Percentiles rank a stretch among this genome's conserved stretches.
Evolutionary conservation across 73 alveolate species (phyloP).

Genomic region (Effrenium voratum): DNA sequence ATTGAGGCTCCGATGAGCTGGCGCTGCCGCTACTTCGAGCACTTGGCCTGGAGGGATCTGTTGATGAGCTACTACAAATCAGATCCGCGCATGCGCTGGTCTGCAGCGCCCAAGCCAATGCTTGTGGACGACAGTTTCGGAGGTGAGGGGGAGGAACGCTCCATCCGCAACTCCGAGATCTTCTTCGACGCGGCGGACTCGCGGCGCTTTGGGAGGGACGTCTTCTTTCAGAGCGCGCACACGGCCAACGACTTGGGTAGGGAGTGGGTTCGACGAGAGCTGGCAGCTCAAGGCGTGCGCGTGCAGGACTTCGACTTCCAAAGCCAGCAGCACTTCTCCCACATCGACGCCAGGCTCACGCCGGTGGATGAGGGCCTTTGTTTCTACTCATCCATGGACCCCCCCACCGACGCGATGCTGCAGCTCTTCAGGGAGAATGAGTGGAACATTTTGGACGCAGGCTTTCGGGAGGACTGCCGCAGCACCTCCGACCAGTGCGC

Average conservation of each 20-base stretch:
- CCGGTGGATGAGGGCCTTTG: constrained; percentile 42
- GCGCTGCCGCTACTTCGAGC: constrained; percentile 37
- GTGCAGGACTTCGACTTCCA: constrained; percentile 20
- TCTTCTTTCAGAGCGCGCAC: constrained; percentile 27
- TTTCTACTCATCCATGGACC: neutral
- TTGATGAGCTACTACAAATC: constrained; percentile 13
- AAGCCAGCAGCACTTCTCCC: constrained; percentile 14
- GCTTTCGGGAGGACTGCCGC: constrained; percentile 29
- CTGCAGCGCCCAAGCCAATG: constrained; percentile 20
- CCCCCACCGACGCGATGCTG: neutral
- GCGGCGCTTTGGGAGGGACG: constrained; percentile 14
- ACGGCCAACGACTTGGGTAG: constrained; percentile 9
- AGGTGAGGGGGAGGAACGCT: neutral
- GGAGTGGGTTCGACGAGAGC: constrained; percentile 34
- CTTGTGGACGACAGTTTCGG: constrained; percentile 1
- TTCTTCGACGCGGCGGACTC: constrained; percentile 33
- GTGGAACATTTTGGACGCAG: constrained; percentile 10
- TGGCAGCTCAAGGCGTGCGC: neutral
- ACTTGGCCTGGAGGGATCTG: constrained; percentile 26
- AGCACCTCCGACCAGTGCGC: constrained; percentile 22
- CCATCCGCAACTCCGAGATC: neutral
- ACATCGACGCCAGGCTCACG: constrained; percentile 24
- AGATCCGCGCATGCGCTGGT: constrained; percentile 18
- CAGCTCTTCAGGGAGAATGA: constrained; percentile 23
- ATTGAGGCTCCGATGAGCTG: constrained; percentile 39